Evolutionary conservation across 441 rosid species (phyloP).

Genomic region (Eruca vesicaria): DNA sequence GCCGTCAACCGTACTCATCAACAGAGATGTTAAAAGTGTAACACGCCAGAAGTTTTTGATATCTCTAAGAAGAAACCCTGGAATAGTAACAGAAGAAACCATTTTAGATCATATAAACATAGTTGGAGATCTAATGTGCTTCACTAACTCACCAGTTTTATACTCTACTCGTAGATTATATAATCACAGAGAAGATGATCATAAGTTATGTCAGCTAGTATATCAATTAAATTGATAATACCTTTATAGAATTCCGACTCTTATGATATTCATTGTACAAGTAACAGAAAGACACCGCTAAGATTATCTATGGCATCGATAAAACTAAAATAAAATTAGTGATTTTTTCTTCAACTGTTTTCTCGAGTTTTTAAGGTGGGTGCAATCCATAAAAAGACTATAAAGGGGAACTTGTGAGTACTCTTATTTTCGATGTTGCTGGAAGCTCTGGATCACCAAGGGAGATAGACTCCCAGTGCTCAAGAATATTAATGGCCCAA

Average conservation of each 20-base stretch:
- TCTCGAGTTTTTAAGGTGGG: neutral
- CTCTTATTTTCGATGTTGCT: slow-evolving; percentile 54
- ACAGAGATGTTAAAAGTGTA: slow-evolving; percentile 62
- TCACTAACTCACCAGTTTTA: neutral
- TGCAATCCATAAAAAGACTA: neutral
- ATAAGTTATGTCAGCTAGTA: neutral
- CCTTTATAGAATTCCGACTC: neutral
- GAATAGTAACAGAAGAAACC: slow-evolving; percentile 1
- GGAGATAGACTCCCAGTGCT: slow-evolving; percentile 34
- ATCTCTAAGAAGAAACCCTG: slow-evolving; percentile 82
- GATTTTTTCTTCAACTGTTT: neutral
- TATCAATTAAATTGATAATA: neutral
- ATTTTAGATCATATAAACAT: slow-evolving; percentile 3
- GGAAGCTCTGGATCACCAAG: slow-evolving; percentile 36
- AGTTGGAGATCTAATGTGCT: neutral
- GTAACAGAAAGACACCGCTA: neutral
- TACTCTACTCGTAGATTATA: neutral
- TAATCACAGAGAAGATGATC: neutral
- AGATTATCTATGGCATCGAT: neutral
- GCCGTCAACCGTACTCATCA: slow-evolving; percentile 48
- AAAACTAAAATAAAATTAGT: neutral
- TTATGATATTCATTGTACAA: neutral
- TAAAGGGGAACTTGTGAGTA: slow-evolving; percentile 56
- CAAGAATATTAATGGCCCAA: slow-evolving; percentile 49
- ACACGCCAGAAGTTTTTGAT: slow-evolving; percentile 88